Evolutionary conservation across 495 filamentous ascomycete genomes (phyloP), one percentile per base, ranked within the genome.

Genomic region (Podospora conica): DNA sequence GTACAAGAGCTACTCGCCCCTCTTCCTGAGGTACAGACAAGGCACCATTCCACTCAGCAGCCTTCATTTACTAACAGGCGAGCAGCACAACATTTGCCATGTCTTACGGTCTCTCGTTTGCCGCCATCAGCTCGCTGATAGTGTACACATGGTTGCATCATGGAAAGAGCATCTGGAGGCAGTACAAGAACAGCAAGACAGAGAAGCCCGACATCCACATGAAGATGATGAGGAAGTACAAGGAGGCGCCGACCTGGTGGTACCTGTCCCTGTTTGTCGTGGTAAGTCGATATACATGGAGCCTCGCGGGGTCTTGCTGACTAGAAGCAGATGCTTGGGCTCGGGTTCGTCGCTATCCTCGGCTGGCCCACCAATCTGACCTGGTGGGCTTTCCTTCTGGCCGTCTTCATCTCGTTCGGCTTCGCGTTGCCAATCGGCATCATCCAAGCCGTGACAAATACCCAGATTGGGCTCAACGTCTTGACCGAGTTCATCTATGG

Each of bases 401-500:
- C 86, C 5, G 85, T 87, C n/a, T 75, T 77, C 53, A 84, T 85
- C 70, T 82, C 84, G 9, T 82, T 85, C 67, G 71, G 71, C 28
- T 86, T 84, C 60, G 77, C 83, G 8, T 69, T 87, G 23, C 84
- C 84, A 3, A 84, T 84, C 57, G 83, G 83, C 28, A 85, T 85
- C 69, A 83, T 85, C 29, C 86, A 89, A 67, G 88, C 88, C 1
- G 77, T 89, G 33, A 89, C 87, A 2, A 89, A 89, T 68, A 88
- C 86, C 63, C 84, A 85, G 68, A 88, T 88, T 62, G 88, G 87
- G 25, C 73, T 90, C 25, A 90, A 90, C 63, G 80, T 91, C 22
- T 73, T 91, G 56, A 90, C 88, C 3, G 88, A 91, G 74, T 91
- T 91, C 66, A 79, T 92, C 58, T 87, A 84, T 29, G 88, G 89